phyloP scores from a whole-genome alignment of 768 basidiomycete species.

The Steccherinum ochraceum region DNA sequence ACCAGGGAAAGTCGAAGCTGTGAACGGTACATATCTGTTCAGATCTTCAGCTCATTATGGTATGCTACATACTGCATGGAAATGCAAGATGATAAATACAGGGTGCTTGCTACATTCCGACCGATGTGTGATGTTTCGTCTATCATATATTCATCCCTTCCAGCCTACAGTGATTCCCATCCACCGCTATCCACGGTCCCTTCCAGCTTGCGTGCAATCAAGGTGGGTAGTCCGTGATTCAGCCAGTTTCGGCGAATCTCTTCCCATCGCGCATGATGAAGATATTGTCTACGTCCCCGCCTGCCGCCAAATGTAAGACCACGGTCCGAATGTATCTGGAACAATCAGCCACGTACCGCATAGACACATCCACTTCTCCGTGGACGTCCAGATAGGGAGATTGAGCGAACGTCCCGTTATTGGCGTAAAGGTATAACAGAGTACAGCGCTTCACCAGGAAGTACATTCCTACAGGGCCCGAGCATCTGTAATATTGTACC shows the following conservation, averaged over 20 bases:
- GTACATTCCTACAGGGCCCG: conserved; percentile 82
- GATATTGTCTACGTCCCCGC: conserved; percentile 81
- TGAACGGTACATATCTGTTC: too few relatives aligned
- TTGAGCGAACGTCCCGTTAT: conserved; percentile 80
- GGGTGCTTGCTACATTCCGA: neutral
- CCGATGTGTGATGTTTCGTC: neutral
- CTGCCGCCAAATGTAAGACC: conserved; percentile 29
- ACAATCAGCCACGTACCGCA: conserved; percentile 55
- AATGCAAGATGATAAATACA: neutral
- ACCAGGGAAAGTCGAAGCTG: neutral
- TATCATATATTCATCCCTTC: neutral
- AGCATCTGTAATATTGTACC: conserved; percentile 53
- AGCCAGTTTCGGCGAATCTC: conserved; percentile 91
- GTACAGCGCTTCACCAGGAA: conserved; percentile 90
- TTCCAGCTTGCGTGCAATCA: conserved; percentile 86
- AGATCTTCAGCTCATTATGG: neutral
- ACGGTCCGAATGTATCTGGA: neutral
- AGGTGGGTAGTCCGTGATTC: conserved; percentile 81
- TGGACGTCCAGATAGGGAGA: conserved; percentile 93
- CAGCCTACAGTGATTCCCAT: conserved; percentile 71
- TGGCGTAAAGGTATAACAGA: conserved; percentile 82
- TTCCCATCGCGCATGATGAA: conserved; percentile 84
- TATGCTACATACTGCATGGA: neutral
- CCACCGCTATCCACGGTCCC: conserved; percentile 85
- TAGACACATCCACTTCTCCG: conserved; percentile 87